Base-by-base conservation (phyloP, 768 basidiomycete genomes). In the Ramaria rubella region DNA sequence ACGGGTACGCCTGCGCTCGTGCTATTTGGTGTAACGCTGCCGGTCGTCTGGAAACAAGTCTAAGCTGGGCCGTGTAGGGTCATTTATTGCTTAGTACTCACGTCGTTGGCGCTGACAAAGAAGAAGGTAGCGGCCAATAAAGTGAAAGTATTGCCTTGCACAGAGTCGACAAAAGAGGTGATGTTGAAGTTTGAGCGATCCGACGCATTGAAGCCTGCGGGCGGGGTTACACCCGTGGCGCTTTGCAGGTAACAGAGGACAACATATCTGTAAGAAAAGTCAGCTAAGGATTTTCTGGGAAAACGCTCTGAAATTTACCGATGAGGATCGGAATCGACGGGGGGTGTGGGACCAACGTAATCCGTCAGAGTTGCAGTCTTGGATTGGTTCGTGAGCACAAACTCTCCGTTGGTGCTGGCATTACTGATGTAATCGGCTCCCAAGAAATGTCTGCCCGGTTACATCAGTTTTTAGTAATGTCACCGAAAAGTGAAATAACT, bases 171-270 rank as follows among this genome's bases (percentile, higher is more conserved):
- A 23, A 57, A 57, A 15, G 9, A 6, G 4, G 46, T 50, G 46
- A 57, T 34, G 55, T 49, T 57, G 55, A 57, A 57, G 34, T 57
- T 49, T 12, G 29, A 38, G 23, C 30, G 24, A 24, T 55, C 24
- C 24, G n/a, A 12, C 21, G 36, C 38, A 26, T 48, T n/a, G 49
- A 57, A 57, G 6, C 46, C 30, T 17, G 15, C 30, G 14, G 55
- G 48, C 15, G 55, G 29, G 12, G 55, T 49, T 34, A 57, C n/a
- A 40, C 55, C 55, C 1, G 23, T 14, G 4, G 30, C 2, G 19
- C n/a, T 12, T 38, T 57, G 55, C 27, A 57, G 34, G 26, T 49
- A 57, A 31, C 30, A 31, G 9, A 57, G 40, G 27, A 57, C 34
- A 19, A 46, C 27, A 29, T 55, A 55, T 8, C 55, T 57, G 23